Conservation (phyloP, 352 stramenopile species). For the Phytophthora rubi region DNA sequence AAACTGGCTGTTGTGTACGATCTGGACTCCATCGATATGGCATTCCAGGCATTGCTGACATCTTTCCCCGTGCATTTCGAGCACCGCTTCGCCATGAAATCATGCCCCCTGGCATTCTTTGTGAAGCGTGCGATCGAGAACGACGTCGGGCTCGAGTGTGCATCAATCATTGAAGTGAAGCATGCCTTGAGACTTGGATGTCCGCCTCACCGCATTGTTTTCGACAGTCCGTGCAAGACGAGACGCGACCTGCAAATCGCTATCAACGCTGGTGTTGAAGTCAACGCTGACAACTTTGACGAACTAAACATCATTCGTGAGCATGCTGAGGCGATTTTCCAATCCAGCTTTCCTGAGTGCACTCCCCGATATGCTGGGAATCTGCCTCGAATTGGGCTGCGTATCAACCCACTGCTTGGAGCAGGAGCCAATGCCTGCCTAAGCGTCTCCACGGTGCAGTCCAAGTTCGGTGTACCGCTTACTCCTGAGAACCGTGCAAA, state of each 20-base stretch:
- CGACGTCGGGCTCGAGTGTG: conserved; percentile 80
- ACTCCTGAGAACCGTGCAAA: conserved; percentile 55
- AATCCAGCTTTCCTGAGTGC: conserved; percentile 74
- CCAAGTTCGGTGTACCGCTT: conserved; percentile 93
- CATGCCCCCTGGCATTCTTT: conserved; percentile 90
- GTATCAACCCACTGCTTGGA: conserved; percentile 93
- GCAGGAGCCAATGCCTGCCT: conserved; percentile 85
- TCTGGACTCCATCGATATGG: conserved; percentile 85
- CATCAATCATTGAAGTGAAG: conserved; percentile 85
- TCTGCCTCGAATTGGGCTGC: conserved; percentile 85
- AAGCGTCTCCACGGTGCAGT: conserved; percentile 89
- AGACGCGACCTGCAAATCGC: conserved; percentile 86
- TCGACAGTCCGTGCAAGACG: conserved; percentile 94
- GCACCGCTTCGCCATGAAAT: conserved; percentile 91
- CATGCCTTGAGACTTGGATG: conserved; percentile 80
- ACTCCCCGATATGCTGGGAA: conserved; percentile 64
- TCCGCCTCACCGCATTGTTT: conserved; percentile 84
- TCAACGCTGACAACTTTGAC: conserved; percentile 93
- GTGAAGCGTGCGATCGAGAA: conserved; percentile 79
- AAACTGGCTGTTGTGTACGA: conserved; percentile 88
- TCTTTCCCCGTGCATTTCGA: conserved; percentile 89
- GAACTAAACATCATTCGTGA: conserved; percentile 87
- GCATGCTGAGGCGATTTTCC: conserved; percentile 90
- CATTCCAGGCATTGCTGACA: conserved; percentile 77
- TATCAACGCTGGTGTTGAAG: conserved; percentile 81